A percentile compares a stretch with the other conserved stretches of the same genome.
phyloP scores from a whole-genome alignment of 768 basidiomycete species.

The Ramaria sp. region DNA sequence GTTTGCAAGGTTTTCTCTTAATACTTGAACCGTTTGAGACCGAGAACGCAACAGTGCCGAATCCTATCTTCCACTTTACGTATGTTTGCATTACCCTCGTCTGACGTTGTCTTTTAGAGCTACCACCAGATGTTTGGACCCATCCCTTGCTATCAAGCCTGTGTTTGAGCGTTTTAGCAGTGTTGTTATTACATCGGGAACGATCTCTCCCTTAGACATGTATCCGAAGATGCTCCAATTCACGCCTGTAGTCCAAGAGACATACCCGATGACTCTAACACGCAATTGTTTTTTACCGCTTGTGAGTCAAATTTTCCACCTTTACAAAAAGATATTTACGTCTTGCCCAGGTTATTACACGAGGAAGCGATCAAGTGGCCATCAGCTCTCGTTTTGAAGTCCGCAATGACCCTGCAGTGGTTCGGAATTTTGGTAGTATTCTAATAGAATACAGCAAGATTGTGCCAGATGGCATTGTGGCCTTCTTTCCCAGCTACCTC shows the following conservation, averaged over 20 bases:
- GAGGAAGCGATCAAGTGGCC: conserved; percentile 96
- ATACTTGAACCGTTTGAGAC: conserved; percentile 98
- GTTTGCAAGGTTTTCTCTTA: conserved; percentile 73
- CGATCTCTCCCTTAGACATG: conserved; percentile 98
- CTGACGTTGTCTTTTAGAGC: background rate
- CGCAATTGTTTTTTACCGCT: conserved; percentile 93
- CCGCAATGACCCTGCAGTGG: conserved; percentile 96
- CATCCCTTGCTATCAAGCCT: conserved; percentile 93
- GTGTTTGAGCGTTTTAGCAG: conserved; percentile 97
- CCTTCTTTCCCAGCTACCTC: conserved; percentile 97
- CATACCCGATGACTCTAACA: conserved; percentile 95
- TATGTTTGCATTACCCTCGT: conserved; percentile 25
- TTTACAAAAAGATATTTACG: background rate
- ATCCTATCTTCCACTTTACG: conserved; percentile 98
- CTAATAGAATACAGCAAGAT: conserved; percentile 96
- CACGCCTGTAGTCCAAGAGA: conserved; percentile 92
- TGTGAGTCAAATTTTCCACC: conserved; percentile 34
- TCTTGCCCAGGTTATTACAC: conserved; percentile 73
- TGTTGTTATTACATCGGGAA: conserved; percentile 97
- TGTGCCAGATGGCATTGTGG: conserved; percentile 96
- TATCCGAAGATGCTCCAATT: conserved; percentile 99
- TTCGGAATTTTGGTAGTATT: conserved; percentile 97
- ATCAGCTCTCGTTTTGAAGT: conserved; percentile 99
- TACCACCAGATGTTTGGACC: conserved; percentile 77
- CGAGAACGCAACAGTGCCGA: conserved; percentile 95